Base-by-base conservation (phyloP, 1,284 basidiomycete species). In the Ustilago curta region DNA sequence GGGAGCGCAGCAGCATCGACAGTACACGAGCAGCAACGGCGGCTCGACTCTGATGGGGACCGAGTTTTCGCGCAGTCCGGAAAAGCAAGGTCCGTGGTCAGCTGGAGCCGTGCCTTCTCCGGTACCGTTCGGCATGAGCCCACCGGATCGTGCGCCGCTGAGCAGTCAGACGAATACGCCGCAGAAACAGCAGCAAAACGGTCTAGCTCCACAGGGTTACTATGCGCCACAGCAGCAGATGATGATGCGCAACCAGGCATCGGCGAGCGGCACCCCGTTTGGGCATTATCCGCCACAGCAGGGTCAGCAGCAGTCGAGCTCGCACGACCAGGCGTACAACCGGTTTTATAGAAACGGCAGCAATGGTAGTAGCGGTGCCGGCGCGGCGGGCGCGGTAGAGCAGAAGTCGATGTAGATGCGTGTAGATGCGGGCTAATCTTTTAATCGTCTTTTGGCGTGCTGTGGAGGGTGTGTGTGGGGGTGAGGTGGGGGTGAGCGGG, bases 51-150 rank as follows among this genome's bases (percentile, higher is more conserved):
- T 56, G 21, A 39, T 61, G 44, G 56, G 57, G 1, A 75, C 29
- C 39, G 72, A 62, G n/a, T 71, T 58, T 32, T 76, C 68, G 14
- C 43, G 73, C 16, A 68, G 64, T 25, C 73, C 73, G 4, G 68
- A 67, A 2, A 56, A 52, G 21, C 53, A 56, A 14, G 68, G 73
- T 0, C 64, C 64, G 8, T 76, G 73, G 73, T 58, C 52, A 1
- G 73, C 68, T 1, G 68, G 68, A 3, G 68, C 68, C 0, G 61
- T 57, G 16, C 48, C 57, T 4, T 39, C 57, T 8, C 23, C 49
- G 48, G 18, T 27, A 35, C 39, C 50, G 4, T 73, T 65, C 25
- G 50, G 58, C 1, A 19, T 45, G 18, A 61, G 57, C 16, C 71
- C 62, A 1, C 62, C 65, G 4, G 66, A 74, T 1, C 31, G 71